These are phyloP conservation scores for Fusarium dimerum DNA, from an alignment of 2,329 filamentous ascomycete species.

Conservation along the genomic window DNA sequence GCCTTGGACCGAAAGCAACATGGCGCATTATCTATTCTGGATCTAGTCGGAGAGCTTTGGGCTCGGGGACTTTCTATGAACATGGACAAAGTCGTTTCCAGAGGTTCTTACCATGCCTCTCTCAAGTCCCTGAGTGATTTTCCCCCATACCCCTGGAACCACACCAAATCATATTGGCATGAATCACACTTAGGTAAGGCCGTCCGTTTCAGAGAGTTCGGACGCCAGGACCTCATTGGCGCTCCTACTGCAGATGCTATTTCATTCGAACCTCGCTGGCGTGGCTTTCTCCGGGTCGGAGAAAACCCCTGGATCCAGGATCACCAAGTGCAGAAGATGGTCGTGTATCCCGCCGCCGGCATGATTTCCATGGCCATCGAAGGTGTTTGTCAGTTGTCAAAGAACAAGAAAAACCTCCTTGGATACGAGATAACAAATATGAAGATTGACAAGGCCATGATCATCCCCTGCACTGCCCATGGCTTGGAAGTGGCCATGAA, in stretches of 20 bases:
- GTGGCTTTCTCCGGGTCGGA: constrained; percentile 48
- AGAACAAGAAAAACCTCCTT: constrained; percentile 21
- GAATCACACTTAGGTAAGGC: constrained; percentile 49
- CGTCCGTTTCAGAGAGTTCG: constrained; percentile 45
- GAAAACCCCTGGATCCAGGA: constrained; percentile 56
- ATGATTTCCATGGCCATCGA: constrained; percentile 53
- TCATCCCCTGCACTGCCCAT: constrained; percentile 47
- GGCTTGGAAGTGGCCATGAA: constrained; percentile 54
- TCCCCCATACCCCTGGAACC: constrained; percentile 58
- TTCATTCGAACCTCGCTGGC: constrained; percentile 50
- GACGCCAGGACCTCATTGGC: constrained; percentile 54
- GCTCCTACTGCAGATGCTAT: constrained; percentile 44
- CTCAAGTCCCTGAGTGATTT: constrained; percentile 45
- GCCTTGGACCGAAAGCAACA: constrained; percentile 29
- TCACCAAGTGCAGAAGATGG: constrained; percentile 51
- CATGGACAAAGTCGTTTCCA: constrained; percentile 33
- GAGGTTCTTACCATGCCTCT: constrained; percentile 5
- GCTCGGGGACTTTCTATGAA: constrained; percentile 33
- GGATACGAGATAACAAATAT: constrained; percentile 49
- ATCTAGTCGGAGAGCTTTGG: constrained; percentile 40
- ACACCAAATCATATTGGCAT: constrained; percentile 53
- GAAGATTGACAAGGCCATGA: constrained; percentile 51
- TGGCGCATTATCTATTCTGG: constrained; percentile 30
- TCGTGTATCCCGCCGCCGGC: constrained; percentile 53
- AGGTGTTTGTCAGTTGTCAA: constrained; percentile 43